Conservation (phyloP, 192 early-diverging fungal genomes). For the Umbelopsis vinacea region DNA sequence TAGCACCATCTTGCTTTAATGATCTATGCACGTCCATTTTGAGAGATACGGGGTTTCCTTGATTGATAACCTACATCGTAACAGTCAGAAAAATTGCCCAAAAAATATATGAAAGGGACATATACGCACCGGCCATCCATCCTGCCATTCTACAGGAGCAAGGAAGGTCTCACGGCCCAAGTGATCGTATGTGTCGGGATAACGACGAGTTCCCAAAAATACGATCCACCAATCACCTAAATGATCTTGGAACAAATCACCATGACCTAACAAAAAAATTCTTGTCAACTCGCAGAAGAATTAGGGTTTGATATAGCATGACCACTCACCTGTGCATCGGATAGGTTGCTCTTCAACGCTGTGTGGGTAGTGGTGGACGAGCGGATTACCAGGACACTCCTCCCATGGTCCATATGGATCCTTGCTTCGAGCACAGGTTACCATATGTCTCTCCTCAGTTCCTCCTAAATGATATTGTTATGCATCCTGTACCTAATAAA, state of each 20-base stretch:
- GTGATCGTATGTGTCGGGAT: background rate
- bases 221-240: constrained; percentile 28
- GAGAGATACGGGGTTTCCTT: background rate
- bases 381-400: constrained; percentile 9
- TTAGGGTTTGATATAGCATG: background rate
- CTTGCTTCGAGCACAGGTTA: constrained; percentile 21
- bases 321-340: background rate
- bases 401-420: constrained; percentile 26
- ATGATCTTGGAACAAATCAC: constrained; percentile 23
- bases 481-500: background rate
- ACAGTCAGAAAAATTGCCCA: background rate
- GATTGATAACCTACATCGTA: background rate
- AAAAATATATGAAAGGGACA: background rate
- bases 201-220: constrained; percentile 15
- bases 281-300: too few relatives aligned
- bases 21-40: background rate
- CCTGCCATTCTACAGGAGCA: constrained; percentile 14
- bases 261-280: constrained; percentile 14
- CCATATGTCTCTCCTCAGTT: constrained; percentile 27
- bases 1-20: background rate
- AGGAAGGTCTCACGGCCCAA: constrained; percentile 25
- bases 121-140: constrained; percentile 1
- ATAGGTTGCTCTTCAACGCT: background rate
- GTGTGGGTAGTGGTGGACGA: background rate
- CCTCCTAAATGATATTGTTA: constrained; percentile 9